Base-by-base conservation (phyloP, 257 asterid genomes). In the Ocimum tenuiflorum region DNA sequence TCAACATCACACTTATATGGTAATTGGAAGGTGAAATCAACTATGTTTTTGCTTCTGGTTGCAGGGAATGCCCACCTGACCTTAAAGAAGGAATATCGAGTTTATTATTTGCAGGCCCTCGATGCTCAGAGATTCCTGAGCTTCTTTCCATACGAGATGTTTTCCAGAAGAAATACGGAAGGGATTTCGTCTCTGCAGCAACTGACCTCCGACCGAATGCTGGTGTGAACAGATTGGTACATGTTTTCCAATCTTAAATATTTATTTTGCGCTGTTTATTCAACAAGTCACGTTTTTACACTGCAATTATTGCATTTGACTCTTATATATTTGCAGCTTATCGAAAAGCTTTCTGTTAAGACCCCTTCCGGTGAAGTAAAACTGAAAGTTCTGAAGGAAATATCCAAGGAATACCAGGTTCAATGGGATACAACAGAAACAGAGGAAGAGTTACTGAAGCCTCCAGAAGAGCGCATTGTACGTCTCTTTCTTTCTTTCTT, bases 101-200 rank as follows among this genome's bases (percentile, higher is more conserved):
- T 74, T 77, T 92, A 48, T 67, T 92, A 46, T 92, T 89, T 78
- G 97, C 99, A 18, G 97, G 77, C 71, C 99, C 99, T 36, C 88
- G 99, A 66, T 92, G 96, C 83, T 92, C 99, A 0, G 97, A 92
- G 60, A 85, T 92, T 64, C 96, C 99, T 11, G 99, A 92, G 83
- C 76, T 92, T 7, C 46, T 79, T 77, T 80, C 83, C 52, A 80
- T 92, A 43, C 79, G 84, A 61, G 90, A 92, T 27, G 76, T 89
- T 31, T 92, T 92, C 50, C 80, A 77, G 80, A 92, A 92, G 75
- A 89, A 87, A 75, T 89, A 86, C 14, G 99, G 99, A 10, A 84
- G 86, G 78, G 99, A 92, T 82, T 92, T 92, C 73, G 97, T 89
- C 7, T 87, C 97, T 68, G 77, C 96, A 11, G 97, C 99, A 38